These are phyloP conservation scores for Adansonia gregorii DNA, from an alignment of 441 rosid species.

Conservation along the genomic window DNA sequence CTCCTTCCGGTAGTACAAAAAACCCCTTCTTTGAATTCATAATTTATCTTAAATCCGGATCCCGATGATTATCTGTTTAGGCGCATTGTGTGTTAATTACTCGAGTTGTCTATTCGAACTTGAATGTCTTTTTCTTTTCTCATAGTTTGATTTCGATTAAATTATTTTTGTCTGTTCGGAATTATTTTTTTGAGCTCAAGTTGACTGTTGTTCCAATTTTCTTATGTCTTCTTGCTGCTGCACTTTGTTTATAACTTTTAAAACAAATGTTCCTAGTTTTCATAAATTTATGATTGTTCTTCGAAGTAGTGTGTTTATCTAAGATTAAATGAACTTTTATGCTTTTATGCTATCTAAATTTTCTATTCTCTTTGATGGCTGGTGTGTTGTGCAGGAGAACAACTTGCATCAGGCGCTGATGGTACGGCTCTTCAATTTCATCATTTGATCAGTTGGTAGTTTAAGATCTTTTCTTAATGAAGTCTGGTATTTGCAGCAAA, in stretches of 20 bases:
- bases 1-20: constrained; percentile 65
- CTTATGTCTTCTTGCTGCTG: not conserved
- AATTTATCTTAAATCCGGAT: not conserved
- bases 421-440: constrained; percentile 48
- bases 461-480: not conserved
- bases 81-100: not conserved
- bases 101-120: not conserved
- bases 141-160: not conserved
- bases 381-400: constrained; percentile 64
- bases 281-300: not conserved
- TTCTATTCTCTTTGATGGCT: constrained; percentile 17
- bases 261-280: not conserved
- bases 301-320: not conserved
- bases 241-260: not conserved
- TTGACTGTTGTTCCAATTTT: not conserved
- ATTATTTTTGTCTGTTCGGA: not conserved
- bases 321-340: not conserved
- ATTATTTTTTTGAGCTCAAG: not conserved
- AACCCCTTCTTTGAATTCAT: not conserved
- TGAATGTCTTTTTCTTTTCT: not conserved
- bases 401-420: constrained; percentile 95
- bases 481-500: not conserved
- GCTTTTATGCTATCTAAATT: not conserved
- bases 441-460: not conserved
- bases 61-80: not conserved